A percentile compares a stretch with the other conserved stretches of the same genome.
phyloP scores from a whole-genome alignment of 2,329 filamentous ascomycete genomes.

The Beauveria bassiana region DNA sequence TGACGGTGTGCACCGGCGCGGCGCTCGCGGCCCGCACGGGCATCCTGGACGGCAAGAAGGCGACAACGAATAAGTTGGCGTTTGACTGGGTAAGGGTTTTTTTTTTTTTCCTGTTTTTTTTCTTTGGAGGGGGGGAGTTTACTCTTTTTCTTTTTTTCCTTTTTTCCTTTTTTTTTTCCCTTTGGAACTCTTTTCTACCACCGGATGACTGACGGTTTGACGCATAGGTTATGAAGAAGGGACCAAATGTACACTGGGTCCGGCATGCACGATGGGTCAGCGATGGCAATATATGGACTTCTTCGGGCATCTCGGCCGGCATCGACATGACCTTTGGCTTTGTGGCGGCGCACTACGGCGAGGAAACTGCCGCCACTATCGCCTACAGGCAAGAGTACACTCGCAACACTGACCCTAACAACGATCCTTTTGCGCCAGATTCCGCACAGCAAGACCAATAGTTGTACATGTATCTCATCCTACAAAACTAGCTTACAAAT shows the following conservation, averaged over 20 bases:
- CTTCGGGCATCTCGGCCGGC: slow-evolving; percentile 45
- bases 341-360: slow-evolving; percentile 32
- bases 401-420: slow-evolving; percentile 38
- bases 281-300: slow-evolving; percentile 55
- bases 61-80: slow-evolving; percentile 53
- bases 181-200: too few relatives aligned
- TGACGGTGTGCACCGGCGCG: slow-evolving; percentile 58
- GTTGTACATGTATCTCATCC: neutral
- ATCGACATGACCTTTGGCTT: slow-evolving; percentile 31
- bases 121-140: neutral
- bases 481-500: too few relatives aligned
- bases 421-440: slow-evolving; percentile 45
- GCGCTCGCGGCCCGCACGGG: slow-evolving; percentile 46
- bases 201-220: too few relatives aligned
- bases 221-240: slow-evolving; percentile 27
- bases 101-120: too few relatives aligned
- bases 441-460: neutral
- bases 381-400: slow-evolving; percentile 51
- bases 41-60: slow-evolving; percentile 45
- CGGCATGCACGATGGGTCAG: slow-evolving; percentile 50
- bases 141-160: neutral
- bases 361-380: slow-evolving; percentile 37
- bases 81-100: slow-evolving; percentile 30
- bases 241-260: slow-evolving; percentile 45
- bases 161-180: neutral